A percentile compares a stretch with the other conserved stretches of the same genome.
phyloP scores from a whole-genome alignment of 441 rosid genomes.

The Dalechampia spathulata region DNA sequence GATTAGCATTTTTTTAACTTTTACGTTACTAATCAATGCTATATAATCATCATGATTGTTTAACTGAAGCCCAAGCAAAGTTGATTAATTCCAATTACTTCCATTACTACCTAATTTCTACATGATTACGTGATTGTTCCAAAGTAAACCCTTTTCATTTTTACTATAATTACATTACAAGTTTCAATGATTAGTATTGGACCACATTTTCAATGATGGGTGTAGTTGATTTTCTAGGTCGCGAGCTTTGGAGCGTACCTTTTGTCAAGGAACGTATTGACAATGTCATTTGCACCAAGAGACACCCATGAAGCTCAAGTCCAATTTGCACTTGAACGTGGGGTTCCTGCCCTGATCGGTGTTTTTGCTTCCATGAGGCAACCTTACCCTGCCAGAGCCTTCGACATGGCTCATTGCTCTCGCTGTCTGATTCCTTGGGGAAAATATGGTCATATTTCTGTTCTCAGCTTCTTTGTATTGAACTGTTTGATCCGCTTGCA shows the following conservation, averaged over 20 bases:
- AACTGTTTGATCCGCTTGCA: too few species aligned
- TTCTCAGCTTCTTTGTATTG: too few species aligned
- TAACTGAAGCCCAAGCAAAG: background rate
- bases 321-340: conserved; percentile 90
- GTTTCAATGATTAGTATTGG: background rate
- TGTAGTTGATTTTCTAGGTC: conserved; percentile 62
- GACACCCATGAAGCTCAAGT: conserved; percentile 93
- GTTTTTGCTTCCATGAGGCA: conserved; percentile 67
- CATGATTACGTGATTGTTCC: background rate
- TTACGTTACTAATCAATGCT: background rate
- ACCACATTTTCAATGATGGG: background rate
- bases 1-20: background rate
- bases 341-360: conserved; percentile 87
- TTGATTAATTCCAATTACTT: background rate
- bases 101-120: background rate
- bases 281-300: conserved; percentile 88
- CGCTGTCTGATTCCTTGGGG: conserved; percentile 95
- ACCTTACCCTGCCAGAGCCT: conserved; percentile 80
- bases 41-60: background rate
- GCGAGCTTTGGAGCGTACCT: conserved; percentile 95
- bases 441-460: conserved; percentile 39
- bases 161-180: background rate
- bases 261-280: conserved; percentile 50
- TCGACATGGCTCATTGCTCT: conserved; percentile 96
- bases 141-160: background rate